Evolutionary conservation across 2,329 filamentous ascomycete genomes (phyloP).

Genomic region (Berkeleyomyces rouxiae): DNA sequence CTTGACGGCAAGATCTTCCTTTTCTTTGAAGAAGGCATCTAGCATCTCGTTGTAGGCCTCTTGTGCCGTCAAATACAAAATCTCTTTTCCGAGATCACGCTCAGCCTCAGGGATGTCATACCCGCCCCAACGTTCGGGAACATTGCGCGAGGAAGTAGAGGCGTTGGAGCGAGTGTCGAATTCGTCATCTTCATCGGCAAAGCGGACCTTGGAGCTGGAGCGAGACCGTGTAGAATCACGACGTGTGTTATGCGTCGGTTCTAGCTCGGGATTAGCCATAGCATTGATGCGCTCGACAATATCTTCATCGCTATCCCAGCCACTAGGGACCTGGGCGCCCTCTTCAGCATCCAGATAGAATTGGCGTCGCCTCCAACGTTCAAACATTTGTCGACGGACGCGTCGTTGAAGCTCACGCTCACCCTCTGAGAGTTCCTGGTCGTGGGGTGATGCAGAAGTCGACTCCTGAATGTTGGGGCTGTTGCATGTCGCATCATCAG

Average conservation of each 20-base stretch:
- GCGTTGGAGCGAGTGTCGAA: slow-evolving; percentile 54
- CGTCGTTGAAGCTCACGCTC: not conserved
- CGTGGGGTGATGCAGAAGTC: not conserved
- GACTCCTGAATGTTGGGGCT: not conserved
- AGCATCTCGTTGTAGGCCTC: slow-evolving; percentile 87
- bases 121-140: slow-evolving; percentile 62
- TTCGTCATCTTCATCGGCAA: slow-evolving; percentile 52
- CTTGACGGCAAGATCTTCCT: slow-evolving; percentile 59
- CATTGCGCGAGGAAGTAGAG: slow-evolving; percentile 54
- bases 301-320: slow-evolving; percentile 44
- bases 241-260: slow-evolving; percentile 20
- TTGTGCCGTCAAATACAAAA: slow-evolving; percentile 81
- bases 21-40: slow-evolving; percentile 65
- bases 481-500: not conserved
- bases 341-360: slow-evolving; percentile 83
- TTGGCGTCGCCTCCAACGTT: slow-evolving; percentile 59
- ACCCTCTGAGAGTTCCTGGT: not conserved
- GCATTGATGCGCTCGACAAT: slow-evolving; percentile 27
- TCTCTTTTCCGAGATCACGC: slow-evolving; percentile 68
- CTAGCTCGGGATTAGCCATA: slow-evolving; percentile 14
- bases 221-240: slow-evolving; percentile 39
- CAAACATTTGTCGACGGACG: slow-evolving; percentile 39
- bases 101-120: slow-evolving; percentile 69
- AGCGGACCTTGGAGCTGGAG: slow-evolving; percentile 65
- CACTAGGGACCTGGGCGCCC: slow-evolving; percentile 35